Evolutionary conservation across 805 yeast genomes (phyloP).

Genomic region (Suhomyces faveliae): DNA sequence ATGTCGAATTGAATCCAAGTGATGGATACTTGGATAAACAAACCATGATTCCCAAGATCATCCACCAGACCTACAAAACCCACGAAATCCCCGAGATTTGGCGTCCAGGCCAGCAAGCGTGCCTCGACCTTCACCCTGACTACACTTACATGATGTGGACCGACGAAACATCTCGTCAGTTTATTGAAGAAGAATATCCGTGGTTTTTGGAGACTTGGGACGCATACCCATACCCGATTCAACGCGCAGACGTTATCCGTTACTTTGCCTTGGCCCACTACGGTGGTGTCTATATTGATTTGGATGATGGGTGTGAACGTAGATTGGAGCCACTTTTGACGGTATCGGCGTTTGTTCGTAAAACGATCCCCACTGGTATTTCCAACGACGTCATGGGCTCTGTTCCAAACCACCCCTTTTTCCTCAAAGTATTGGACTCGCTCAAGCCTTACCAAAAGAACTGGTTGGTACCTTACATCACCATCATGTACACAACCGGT

Average conservation of each 20-base stretch:
- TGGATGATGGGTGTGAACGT: conserved; percentile 85
- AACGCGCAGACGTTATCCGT: conserved; percentile 88
- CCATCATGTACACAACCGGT: conserved; percentile 92
- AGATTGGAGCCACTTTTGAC: conserved; percentile 76
- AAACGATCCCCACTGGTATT: conserved; percentile 86
- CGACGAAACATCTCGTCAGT: conserved; percentile 75
- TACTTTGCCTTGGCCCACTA: conserved; percentile 79
- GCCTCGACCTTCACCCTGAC: conserved; percentile 80
- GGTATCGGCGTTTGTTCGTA: conserved; percentile 82
- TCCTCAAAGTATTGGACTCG: conserved; percentile 63
- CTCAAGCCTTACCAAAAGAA: conserved; percentile 59
- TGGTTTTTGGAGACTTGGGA: conserved; percentile 87
- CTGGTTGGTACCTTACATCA: conserved; percentile 84
- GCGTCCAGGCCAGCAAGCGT: conserved; percentile 73
- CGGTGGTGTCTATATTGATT: conserved; percentile 88
- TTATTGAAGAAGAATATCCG: conserved; percentile 74
- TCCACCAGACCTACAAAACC: conserved; percentile 90
- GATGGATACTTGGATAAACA: conserved; percentile 44
- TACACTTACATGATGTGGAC: conserved; percentile 90
- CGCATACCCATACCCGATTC: conserved; percentile 72
- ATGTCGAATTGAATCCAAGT: conserved; percentile 60
- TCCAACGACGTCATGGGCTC: conserved; percentile 93
- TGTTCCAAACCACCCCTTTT: conserved; percentile 84
- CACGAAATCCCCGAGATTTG: conserved; percentile 76
- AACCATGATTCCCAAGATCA: conserved; percentile 77